Conservation (phyloP, 352 stramenopile genomes). For the Pythium phragmitis region DNA sequence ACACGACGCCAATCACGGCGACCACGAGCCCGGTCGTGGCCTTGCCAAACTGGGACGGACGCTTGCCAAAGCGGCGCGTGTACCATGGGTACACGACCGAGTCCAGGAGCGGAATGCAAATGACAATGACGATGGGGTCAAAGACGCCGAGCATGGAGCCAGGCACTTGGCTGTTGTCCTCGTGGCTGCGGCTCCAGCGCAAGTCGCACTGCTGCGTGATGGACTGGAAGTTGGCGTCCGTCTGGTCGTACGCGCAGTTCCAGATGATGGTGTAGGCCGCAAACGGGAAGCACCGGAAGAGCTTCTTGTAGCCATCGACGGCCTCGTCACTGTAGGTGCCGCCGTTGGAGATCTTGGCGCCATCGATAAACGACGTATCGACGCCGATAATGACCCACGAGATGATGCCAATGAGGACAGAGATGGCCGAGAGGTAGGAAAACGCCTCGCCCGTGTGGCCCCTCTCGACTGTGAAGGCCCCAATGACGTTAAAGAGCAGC, state of each 20-base stretch:
- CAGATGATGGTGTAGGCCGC: conserved; percentile 88
- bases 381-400: conserved; percentile 80
- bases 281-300: conserved; percentile 82
- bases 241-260: conserved; percentile 84
- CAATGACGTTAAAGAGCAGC: conserved; percentile 54
- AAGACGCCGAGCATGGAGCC: conserved; percentile 82
- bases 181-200: conserved; percentile 39
- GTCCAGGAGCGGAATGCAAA: conserved; percentile 75
- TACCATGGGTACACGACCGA: conserved; percentile 75
- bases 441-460: conserved; percentile 40
- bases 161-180: conserved; percentile 50
- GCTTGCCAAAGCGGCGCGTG: conserved; percentile 48
- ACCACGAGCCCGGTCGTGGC: conserved; percentile 71
- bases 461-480: conserved; percentile 45
- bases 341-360: conserved; percentile 77
- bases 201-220: conserved; percentile 86
- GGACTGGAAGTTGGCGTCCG: conserved; percentile 88
- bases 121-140: conserved; percentile 79
- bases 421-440: conserved; percentile 44
- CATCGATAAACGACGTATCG: conserved; percentile 80
- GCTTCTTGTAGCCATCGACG: conserved; percentile 83
- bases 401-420: conserved; percentile 68
- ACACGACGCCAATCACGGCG: conserved; percentile 78
- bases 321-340: conserved; percentile 78
- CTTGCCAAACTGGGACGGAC: conserved; percentile 76